A percentile compares a stretch with the other conserved stretches of the same genome.
Conservation (phyloP, 805 yeast species). For the Candida incommunis region DNA sequence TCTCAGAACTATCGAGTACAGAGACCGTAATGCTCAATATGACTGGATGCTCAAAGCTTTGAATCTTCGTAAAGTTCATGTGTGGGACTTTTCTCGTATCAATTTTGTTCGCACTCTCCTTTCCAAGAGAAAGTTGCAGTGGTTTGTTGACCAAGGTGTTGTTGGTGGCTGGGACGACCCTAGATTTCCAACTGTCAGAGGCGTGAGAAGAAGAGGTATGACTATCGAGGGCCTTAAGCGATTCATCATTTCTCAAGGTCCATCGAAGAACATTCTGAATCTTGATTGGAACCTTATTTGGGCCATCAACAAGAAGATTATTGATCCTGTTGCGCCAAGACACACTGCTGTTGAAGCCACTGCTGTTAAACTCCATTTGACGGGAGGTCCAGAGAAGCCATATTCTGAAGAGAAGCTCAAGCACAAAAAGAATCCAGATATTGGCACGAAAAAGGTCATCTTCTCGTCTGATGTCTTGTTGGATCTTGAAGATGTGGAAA, state of each 20-base stretch:
- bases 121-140: conserved; percentile 95
- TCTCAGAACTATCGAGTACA: conserved; percentile 92
- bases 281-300: conserved; percentile 96
- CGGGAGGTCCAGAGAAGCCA: conserved; percentile 50
- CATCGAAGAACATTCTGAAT: conserved; percentile 91
- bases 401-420: conserved; percentile 64
- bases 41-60: conserved; percentile 86
- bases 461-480: conserved; percentile 49
- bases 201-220: conserved; percentile 99
- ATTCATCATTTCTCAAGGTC: conserved; percentile 92
- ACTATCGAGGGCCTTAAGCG: conserved; percentile 92
- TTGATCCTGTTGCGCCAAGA: conserved; percentile 96
- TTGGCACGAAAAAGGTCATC: conserved; percentile 72
- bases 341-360: conserved; percentile 59
- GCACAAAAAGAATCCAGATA: conserved; percentile 89
- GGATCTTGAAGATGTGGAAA: conserved; percentile 75
- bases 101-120: conserved; percentile 91
- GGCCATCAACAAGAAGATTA: conserved; percentile 94
- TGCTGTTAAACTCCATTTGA: conserved; percentile 55
- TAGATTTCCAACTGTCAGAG: conserved; percentile 98
- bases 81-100: conserved; percentile 97
- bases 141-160: conserved; percentile 89
- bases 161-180: conserved; percentile 98
- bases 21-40: conserved; percentile 97
- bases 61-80: conserved; percentile 76